Conservation (phyloP, 208 protist species). For the Kentomonas sorsogonicus region DNA sequence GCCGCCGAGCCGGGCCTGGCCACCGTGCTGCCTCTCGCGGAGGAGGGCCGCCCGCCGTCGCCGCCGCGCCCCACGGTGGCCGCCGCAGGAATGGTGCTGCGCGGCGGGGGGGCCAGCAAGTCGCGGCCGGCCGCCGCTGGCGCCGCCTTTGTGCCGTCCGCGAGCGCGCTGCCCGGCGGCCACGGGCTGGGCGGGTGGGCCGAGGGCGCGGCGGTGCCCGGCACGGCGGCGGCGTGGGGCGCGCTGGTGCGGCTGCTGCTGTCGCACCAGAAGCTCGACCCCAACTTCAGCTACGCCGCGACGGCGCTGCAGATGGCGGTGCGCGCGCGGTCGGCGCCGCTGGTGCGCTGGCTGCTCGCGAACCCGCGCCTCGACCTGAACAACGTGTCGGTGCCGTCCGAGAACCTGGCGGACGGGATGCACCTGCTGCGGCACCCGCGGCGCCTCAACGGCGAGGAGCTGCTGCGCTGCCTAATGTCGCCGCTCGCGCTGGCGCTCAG, state of each 20-base stretch:
- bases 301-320: constrained; percentile 39
- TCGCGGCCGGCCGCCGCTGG: no score
- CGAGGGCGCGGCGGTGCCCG: background rate
- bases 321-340: constrained; percentile 12
- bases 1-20: no score
- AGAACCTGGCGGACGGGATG: constrained; percentile 17
- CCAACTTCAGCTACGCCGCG: constrained; percentile 31
- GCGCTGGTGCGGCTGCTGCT: constrained; percentile 29
- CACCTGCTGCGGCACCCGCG: constrained; percentile 22
- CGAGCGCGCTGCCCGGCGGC: background rate
- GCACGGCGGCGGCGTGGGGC: constrained; percentile 5
- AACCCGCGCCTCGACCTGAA: constrained; percentile 25
- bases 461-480: constrained; percentile 15
- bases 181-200: background rate
- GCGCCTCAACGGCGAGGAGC: constrained; percentile 5
- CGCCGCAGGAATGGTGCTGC: no score
- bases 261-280: constrained; percentile 28
- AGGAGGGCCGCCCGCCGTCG: no score
- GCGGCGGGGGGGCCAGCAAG: no score
- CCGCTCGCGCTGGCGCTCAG: constrained; percentile 25
- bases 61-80: no score
- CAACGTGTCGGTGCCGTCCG: constrained; percentile 14
- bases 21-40: no score
- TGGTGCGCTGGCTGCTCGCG: constrained; percentile 23
- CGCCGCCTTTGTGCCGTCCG: no score